Evolutionary conservation across 169 alveolate species (phyloP).

Genomic region (Plasmodium inui): DNA sequence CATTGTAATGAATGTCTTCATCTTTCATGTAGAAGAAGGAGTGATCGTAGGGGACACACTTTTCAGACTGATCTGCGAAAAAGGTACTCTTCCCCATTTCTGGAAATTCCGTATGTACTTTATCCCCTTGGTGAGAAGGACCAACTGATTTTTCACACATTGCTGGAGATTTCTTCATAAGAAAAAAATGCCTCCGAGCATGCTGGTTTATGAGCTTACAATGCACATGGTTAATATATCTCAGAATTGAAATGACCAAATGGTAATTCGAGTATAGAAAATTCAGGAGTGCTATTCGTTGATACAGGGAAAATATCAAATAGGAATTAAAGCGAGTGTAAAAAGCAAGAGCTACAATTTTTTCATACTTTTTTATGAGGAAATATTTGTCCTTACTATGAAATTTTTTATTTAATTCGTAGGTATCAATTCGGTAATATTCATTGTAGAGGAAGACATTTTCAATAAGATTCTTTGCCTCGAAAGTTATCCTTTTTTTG

Average conservation of each 20-base stretch:
- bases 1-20: constrained; percentile 62
- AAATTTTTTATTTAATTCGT: constrained; percentile 49
- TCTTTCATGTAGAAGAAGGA: constrained; percentile 59
- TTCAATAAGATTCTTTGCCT: constrained; percentile 30
- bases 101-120: neutral
- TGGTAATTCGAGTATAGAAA: constrained; percentile 49
- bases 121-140: neutral
- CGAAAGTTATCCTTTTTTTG: constrained; percentile 4
- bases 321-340: constrained; percentile 62
- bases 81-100: neutral
- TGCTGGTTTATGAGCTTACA: constrained; percentile 54
- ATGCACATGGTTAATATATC: constrained; percentile 62
- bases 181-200: neutral
- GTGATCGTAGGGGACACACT: neutral
- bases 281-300: constrained; percentile 56
- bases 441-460: constrained; percentile 25
- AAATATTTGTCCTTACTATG: constrained; percentile 63
- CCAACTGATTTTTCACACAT: neutral
- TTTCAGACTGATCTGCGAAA: neutral
- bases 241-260: constrained; percentile 28
- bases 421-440: constrained; percentile 33
- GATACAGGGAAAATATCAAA: constrained; percentile 56
- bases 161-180: neutral
- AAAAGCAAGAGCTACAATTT: constrained; percentile 51
- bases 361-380: constrained; percentile 71